phyloP scores from a whole-genome alignment of 2,329 filamentous ascomycete genomes.

The Ophiobolus disseminans region DNA sequence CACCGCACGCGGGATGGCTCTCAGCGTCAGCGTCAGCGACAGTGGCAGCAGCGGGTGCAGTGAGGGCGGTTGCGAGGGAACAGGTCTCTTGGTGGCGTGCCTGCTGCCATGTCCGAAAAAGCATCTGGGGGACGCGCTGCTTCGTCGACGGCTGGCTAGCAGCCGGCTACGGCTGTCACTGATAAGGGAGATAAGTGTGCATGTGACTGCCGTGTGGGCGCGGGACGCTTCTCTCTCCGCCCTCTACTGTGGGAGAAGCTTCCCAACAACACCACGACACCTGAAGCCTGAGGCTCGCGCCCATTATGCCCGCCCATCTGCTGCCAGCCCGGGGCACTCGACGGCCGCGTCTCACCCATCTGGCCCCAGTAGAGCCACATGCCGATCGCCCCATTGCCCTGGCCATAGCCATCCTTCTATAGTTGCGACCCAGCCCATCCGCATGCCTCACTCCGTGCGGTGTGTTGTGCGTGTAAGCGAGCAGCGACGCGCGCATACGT shows the following conservation, averaged over 20 bases:
- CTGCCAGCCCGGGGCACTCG: too few relatives aligned
- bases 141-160: slow-evolving; percentile 22
- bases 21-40: slow-evolving; percentile 17
- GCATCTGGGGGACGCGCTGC: slow-evolving; percentile 17
- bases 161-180: slow-evolving; percentile 13
- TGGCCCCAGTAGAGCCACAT: background rate
- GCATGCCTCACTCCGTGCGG: background rate
- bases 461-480: background rate
- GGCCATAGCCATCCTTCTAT: background rate
- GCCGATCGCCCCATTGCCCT: background rate
- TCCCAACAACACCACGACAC: background rate
- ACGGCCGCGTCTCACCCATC: background rate
- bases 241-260: too few relatives aligned
- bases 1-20: slow-evolving; percentile 17
- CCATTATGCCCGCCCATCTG: too few relatives aligned
- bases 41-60: slow-evolving; percentile 5
- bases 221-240: background rate
- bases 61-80: slow-evolving; percentile 13
- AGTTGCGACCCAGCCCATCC: background rate
- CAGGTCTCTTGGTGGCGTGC: slow-evolving; percentile 13
- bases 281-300: too few relatives aligned
- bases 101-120: slow-evolving; percentile 27
- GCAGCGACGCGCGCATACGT: background rate
- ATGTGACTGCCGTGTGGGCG: background rate
- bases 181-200: slow-evolving; percentile 21